Evolutionary conservation across 345 rosid genomes (phyloP).

Genomic region (Camelina laxa): DNA sequence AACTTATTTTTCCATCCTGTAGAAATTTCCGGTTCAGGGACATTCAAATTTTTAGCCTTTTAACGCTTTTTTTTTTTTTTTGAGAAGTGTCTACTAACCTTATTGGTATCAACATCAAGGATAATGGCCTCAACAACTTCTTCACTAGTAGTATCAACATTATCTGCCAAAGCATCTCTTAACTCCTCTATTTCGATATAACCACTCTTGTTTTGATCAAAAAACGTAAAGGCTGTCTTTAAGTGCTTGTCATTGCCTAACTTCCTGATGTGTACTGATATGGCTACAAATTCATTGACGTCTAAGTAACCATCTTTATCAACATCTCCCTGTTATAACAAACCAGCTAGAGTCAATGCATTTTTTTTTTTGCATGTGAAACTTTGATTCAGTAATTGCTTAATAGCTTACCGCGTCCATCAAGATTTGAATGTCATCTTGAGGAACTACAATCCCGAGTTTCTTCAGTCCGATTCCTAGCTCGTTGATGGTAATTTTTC

Average conservation of each 20-base stretch:
- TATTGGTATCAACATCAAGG: slow-evolving; percentile 86
- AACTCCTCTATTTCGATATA: slow-evolving; percentile 86
- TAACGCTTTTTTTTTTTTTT: not conserved
- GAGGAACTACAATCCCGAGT: slow-evolving; percentile 71
- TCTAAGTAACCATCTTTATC: slow-evolving; percentile 80
- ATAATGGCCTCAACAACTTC: slow-evolving; percentile 78
- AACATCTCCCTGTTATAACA: slow-evolving; percentile 71
- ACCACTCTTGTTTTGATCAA: slow-evolving; percentile 71
- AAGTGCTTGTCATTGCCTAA: slow-evolving; percentile 82
- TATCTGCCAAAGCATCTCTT: slow-evolving; percentile 67
- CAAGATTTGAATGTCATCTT: slow-evolving; percentile 77
- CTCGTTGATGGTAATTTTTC: slow-evolving; percentile 79
- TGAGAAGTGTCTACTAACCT: slow-evolving; percentile 40
- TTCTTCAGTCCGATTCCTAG: slow-evolving; percentile 68
- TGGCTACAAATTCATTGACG: slow-evolving; percentile 77
- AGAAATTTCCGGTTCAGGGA: not conserved
- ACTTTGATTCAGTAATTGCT: not conserved
- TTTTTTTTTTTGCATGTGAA: not conserved
- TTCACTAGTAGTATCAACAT: slow-evolving; percentile 62
- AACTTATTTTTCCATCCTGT: slow-evolving; percentile 90
- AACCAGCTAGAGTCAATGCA: not conserved
- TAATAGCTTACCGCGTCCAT: slow-evolving; percentile 84
- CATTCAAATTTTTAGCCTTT: not conserved
- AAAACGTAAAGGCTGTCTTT: slow-evolving; percentile 72
- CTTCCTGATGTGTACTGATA: slow-evolving; percentile 82